These are phyloP conservation scores for Xerocomus minutiporus DNA, from an alignment of 1,284 basidiomycete genomes.

Conservation along the genomic window DNA sequence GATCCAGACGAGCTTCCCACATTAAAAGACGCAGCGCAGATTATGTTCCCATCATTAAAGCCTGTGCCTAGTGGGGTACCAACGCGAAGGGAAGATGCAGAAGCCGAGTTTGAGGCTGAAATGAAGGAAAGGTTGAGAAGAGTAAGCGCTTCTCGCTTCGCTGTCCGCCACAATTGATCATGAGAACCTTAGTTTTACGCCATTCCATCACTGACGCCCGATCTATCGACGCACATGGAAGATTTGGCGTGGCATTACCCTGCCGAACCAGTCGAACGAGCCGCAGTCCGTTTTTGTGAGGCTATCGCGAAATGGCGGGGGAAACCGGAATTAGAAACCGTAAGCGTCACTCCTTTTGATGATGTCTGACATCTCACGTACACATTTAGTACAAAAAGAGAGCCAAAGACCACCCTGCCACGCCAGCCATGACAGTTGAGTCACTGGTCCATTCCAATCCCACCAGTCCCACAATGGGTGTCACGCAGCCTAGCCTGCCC, in stretches of 20 bases:
- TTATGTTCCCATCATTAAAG: conserved; percentile 63
- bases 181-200: conserved; percentile 58
- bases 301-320: conserved; percentile 75
- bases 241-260: conserved; percentile 75
- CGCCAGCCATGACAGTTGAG: conserved; percentile 51
- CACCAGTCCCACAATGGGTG: conserved; percentile 43
- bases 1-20: conserved; percentile 74
- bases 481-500: conserved; percentile 11
- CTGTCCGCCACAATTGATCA: conserved; percentile 8
- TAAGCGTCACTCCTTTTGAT: conserved; percentile 32
- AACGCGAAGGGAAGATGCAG: conserved; percentile 39
- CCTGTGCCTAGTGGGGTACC: conserved; percentile 25
- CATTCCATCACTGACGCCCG: conserved; percentile 61
- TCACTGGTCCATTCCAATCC: conserved; percentile 61
- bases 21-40: conserved; percentile 56
- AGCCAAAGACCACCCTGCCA: conserved; percentile 30
- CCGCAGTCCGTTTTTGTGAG: conserved; percentile 72
- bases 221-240: conserved; percentile 75
- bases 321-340: conserved; percentile 75
- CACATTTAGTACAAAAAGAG: conserved; percentile 53
- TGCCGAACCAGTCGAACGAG: conserved; percentile 73
- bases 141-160: conserved; percentile 40
- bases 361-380: conserved; percentile 7
- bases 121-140: conserved; percentile 65
- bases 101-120: conserved; percentile 60